Evolutionary conservation across 2,329 filamentous ascomycete species (phyloP).

Genomic region (Daldinia eschscholtzii): DNA sequence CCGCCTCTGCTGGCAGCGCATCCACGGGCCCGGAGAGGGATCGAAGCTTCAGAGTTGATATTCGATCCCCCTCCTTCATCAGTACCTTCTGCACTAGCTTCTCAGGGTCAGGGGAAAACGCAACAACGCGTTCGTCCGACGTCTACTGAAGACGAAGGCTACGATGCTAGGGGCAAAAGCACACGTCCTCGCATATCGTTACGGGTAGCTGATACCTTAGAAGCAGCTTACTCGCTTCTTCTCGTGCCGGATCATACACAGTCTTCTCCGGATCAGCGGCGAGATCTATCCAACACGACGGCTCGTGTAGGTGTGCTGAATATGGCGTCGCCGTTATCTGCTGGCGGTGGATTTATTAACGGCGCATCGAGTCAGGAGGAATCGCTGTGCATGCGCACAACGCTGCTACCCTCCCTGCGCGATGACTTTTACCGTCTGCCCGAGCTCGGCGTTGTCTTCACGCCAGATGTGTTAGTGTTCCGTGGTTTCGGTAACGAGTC

Average conservation of each 20-base stretch:
- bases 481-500: slow-evolving; percentile 49
- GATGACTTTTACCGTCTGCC: slow-evolving; percentile 72
- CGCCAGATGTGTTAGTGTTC: slow-evolving; percentile 71
- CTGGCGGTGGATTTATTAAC: slow-evolving; percentile 71
- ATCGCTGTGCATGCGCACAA: slow-evolving; percentile 71
- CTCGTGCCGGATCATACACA: slow-evolving; percentile 14
- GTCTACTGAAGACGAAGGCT: background rate
- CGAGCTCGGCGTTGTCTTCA: slow-evolving; percentile 68
- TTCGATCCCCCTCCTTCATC: slow-evolving; percentile 48
- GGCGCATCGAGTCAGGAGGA: slow-evolving; percentile 72
- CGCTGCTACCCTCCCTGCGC: slow-evolving; percentile 68
- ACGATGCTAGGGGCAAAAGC: background rate
- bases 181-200: slow-evolving; percentile 59
- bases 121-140: background rate
- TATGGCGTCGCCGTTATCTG: slow-evolving; percentile 72
- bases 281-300: slow-evolving; percentile 36
- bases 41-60: slow-evolving; percentile 65
- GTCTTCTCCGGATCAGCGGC: slow-evolving; percentile 1
- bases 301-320: slow-evolving; percentile 67
- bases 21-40: slow-evolving; percentile 66
- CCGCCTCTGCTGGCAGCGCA: slow-evolving; percentile 67
- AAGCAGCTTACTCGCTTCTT: slow-evolving; percentile 60
- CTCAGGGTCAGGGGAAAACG: no score
- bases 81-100: background rate
- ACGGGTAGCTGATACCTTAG: slow-evolving; percentile 64